These are phyloP conservation scores for Plasmodiophora brassicae DNA, from an alignment of 208 protist species.

Conservation along the genomic window DNA sequence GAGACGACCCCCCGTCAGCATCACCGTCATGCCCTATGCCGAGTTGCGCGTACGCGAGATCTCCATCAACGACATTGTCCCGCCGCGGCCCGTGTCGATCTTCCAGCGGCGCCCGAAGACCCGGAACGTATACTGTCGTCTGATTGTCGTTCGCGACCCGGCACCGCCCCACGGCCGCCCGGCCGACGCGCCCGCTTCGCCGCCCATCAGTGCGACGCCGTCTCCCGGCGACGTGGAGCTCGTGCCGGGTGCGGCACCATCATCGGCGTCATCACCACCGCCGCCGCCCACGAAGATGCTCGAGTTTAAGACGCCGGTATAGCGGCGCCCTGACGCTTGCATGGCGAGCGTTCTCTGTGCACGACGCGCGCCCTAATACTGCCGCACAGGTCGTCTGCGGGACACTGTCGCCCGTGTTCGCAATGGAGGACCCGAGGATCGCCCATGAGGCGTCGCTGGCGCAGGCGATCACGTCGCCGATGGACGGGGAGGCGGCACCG, in stretches of 20 bases:
- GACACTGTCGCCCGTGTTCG: not conserved
- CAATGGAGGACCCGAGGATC: not conserved
- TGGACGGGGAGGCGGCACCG: not conserved
- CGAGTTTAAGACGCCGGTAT: not conserved
- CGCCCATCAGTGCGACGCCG: not conserved
- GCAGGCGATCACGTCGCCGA: not conserved
- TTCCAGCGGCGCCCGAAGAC: not conserved
- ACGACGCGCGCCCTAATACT: not conserved
- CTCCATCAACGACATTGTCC: not conserved
- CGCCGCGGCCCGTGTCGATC: not conserved
- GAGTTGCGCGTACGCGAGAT: not conserved
- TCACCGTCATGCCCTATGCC: slow-evolving; percentile 20
- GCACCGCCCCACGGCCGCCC: too few relatives aligned
- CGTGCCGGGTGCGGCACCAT: not conserved
- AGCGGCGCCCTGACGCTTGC: not conserved
- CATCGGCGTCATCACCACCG: not conserved
- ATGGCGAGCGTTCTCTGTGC: not conserved
- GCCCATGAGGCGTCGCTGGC: not conserved
- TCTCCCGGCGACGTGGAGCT: not conserved
- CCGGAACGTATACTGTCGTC: not conserved
- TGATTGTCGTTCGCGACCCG: too few relatives aligned
- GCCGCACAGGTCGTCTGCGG: not conserved
- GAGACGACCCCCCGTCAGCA: too few relatives aligned
- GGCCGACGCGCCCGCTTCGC: not conserved
- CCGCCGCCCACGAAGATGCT: not conserved